Conservation (phyloP, 192 early-diverging fungal species). For the Kappamyces sp. region DNA sequence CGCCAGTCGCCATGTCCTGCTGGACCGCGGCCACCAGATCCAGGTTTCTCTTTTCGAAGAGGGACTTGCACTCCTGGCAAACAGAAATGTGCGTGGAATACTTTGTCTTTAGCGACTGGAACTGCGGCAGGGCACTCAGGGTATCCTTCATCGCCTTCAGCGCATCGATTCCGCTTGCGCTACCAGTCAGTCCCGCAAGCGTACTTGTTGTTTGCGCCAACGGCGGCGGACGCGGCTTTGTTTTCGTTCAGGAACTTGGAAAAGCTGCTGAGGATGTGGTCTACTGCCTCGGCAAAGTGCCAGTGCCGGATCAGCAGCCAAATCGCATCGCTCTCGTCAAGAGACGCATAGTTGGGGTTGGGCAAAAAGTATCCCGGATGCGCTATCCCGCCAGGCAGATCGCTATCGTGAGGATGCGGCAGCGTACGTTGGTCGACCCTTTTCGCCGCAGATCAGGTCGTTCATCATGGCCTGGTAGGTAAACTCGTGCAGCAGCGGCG, state of each 20-base stretch:
- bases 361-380: conserved; percentile 12
- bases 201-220: conserved; percentile 21
- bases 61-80: conserved; percentile 71
- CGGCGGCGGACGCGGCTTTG: conserved; percentile 47
- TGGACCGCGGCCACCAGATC: conserved; percentile 66
- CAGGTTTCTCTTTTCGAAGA: conserved; percentile 66
- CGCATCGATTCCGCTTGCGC: conserved; percentile 48
- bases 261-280: conserved; percentile 65
- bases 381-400: conserved; percentile 1
- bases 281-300: conserved; percentile 74
- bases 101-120: conserved; percentile 75
- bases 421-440: conserved; percentile 50
- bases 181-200: not conserved
- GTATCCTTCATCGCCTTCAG: conserved; percentile 84
- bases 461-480: conserved; percentile 98
- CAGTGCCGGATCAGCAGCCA: conserved; percentile 70
- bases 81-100: conserved; percentile 83
- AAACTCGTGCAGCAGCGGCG: conserved; percentile 95
- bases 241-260: conserved; percentile 77
- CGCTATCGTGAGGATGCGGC: conserved; percentile 13
- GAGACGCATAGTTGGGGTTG: conserved; percentile 24
- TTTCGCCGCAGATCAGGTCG: conserved; percentile 70
- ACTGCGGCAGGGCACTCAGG: conserved; percentile 75
- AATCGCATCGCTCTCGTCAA: conserved; percentile 75
- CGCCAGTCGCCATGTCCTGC: conserved; percentile 78